Evolutionary conservation across 192 early-diverging fungal species (phyloP).

Genomic region (Gigaspora rosea): DNA sequence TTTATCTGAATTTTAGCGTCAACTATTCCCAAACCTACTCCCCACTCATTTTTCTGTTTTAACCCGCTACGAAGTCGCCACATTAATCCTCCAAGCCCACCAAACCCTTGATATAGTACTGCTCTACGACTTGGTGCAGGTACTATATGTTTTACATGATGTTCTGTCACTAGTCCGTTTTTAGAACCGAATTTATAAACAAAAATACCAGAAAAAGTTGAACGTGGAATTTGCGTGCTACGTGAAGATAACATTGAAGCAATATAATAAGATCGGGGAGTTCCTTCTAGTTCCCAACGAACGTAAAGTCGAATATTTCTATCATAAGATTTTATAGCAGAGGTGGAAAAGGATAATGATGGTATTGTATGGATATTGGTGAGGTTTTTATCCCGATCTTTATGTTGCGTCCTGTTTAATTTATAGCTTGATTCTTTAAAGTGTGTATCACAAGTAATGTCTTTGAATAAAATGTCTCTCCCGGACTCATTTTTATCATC

Average conservation of each 20-base stretch:
- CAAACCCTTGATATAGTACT: slow-evolving; percentile 30
- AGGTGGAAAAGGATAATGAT: background rate
- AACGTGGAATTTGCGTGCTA: slow-evolving; percentile 4
- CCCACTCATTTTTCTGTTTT: slow-evolving; percentile 21
- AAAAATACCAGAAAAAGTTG: slow-evolving; percentile 27
- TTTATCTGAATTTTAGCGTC: background rate
- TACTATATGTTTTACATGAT: slow-evolving; percentile 22
- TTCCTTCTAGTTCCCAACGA: slow-evolving; percentile 29
- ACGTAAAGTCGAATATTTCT: slow-evolving; percentile 26
- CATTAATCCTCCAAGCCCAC: slow-evolving; percentile 13
- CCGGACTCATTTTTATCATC: slow-evolving; percentile 25
- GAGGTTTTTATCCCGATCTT: background rate
- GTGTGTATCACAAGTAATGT: background rate
- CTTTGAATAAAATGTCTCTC: slow-evolving; percentile 22
- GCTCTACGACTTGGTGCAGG: slow-evolving; percentile 24
- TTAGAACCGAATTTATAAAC: slow-evolving; percentile 24
- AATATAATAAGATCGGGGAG: slow-evolving; percentile 11
- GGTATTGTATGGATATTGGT: background rate
- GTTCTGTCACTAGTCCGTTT: slow-evolving; percentile 15
- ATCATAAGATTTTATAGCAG: slow-evolving; percentile 1
- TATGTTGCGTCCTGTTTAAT: background rate
- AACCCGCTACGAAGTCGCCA: slow-evolving; percentile 22
- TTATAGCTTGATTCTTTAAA: background rate
- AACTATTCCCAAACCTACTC: slow-evolving; percentile 25
- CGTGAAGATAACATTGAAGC: slow-evolving; percentile 10